A percentile compares a stretch with the other conserved stretches of the same genome.
Evolutionary conservation across 78 protist species (phyloP).

Genomic region (Pelomyxa schiedti): DNA sequence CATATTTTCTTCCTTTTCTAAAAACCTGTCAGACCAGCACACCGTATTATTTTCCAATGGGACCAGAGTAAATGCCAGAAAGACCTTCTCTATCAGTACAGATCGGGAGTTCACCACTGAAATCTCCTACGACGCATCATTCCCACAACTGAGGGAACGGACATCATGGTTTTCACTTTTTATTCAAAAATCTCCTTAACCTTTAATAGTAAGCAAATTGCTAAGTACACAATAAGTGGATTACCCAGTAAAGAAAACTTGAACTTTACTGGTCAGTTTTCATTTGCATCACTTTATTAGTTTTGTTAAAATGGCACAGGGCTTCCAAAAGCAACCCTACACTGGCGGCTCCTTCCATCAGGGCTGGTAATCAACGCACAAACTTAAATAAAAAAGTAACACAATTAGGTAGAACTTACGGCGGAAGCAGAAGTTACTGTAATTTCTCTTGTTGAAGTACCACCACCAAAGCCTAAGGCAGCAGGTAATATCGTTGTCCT

Average conservation of each 20-base stretch:
- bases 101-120: not conserved
- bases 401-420: not conserved
- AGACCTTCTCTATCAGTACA: not conserved
- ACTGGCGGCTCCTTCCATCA: not conserved
- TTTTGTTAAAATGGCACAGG: not conserved
- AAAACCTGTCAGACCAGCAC: too few relatives aligned
- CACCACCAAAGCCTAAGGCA: not conserved
- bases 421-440: not conserved
- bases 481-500: not conserved
- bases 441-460: not conserved
- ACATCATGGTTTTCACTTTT: not conserved
- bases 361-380: too few relatives aligned
- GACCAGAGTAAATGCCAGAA: not conserved
- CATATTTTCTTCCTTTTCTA: too few relatives aligned
- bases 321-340: not conserved
- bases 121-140: not conserved
- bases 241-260: not conserved
- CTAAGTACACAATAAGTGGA: not conserved
- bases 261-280: not conserved
- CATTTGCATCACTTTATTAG: not conserved
- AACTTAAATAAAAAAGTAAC: too few relatives aligned
- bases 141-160: not conserved
- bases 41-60: not conserved
- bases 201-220: too few relatives aligned
- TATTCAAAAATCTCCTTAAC: too few relatives aligned